Evolutionary conservation across 169 alveolate genomes (phyloP).

Genomic region (Babesia bigemina): DNA sequence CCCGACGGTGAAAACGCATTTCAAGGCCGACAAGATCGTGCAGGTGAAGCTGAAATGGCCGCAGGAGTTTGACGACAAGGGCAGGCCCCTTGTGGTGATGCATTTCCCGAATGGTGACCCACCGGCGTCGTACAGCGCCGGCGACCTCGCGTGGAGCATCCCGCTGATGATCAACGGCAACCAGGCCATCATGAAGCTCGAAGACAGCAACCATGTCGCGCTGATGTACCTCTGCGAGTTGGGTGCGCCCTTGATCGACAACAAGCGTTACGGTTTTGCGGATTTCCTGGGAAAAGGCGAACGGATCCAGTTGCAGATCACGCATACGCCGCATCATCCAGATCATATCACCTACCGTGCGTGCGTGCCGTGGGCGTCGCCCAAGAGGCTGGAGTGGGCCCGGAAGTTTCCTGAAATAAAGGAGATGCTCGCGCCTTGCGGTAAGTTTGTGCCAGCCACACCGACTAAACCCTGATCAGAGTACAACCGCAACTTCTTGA

Average conservation of each 20-base stretch:
- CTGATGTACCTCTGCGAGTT: constrained; percentile 31
- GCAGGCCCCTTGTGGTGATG: constrained; percentile 45
- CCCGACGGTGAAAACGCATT: constrained; percentile 2
- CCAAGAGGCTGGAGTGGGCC: constrained; percentile 39
- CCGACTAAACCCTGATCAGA: neutral
- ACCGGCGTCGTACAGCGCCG: constrained; percentile 9
- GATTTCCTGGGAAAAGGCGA: constrained; percentile 52
- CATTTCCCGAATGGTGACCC: neutral
- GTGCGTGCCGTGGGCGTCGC: constrained; percentile 46
- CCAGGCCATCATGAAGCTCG: constrained; percentile 47
- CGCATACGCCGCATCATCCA: constrained; percentile 29
- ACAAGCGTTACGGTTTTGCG: constrained; percentile 1
- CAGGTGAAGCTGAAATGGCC: constrained; percentile 57
- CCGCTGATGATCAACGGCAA: constrained; percentile 50
- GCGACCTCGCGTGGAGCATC: constrained; percentile 41
- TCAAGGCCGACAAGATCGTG: constrained; percentile 33
- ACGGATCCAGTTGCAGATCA: constrained; percentile 45
- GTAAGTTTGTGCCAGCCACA: neutral
- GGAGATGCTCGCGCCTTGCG: constrained; percentile 19
- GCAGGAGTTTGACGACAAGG: constrained; percentile 57
- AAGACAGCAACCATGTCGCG: constrained; percentile 31
- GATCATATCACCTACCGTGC: constrained; percentile 8
- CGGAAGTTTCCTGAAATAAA: constrained; percentile 23
- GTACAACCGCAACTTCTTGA: neutral
- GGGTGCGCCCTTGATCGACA: constrained; percentile 10